Conservation (phyloP, 1,284 basidiomycete species). For the Volvariella volvacea region DNA sequence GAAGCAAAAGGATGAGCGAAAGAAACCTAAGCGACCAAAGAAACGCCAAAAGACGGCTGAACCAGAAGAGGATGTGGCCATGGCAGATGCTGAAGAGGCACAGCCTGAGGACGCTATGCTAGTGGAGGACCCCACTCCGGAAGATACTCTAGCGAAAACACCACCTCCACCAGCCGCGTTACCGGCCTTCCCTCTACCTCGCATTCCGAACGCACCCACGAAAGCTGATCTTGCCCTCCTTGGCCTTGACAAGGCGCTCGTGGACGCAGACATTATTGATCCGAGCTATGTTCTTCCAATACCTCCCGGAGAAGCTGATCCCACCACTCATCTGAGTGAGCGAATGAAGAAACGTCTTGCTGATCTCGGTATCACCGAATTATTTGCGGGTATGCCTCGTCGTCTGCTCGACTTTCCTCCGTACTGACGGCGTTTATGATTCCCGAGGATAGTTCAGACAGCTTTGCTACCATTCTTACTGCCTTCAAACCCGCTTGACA, state of each 20-base stretch:
- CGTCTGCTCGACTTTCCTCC: constrained; percentile 4
- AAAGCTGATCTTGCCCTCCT: constrained; percentile 64
- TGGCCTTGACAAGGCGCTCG: constrained; percentile 70
- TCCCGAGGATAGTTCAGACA: constrained; percentile 63
- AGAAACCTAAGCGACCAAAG: constrained; percentile 28
- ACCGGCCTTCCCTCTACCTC: constrained; percentile 68
- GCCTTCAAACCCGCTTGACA: constrained; percentile 30
- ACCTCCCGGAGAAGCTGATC: constrained; percentile 32
- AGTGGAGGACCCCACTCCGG: constrained; percentile 12
- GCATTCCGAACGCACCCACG: constrained; percentile 64
- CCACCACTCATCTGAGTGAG: constrained; percentile 47
- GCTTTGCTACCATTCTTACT: constrained; percentile 76
- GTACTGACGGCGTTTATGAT: constrained; percentile 3
- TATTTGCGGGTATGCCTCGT: constrained; percentile 76
- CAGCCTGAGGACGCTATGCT: constrained; percentile 15
- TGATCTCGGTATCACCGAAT: constrained; percentile 72
- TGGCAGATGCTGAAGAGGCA: constrained; percentile 12
- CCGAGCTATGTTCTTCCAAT: constrained; percentile 46
- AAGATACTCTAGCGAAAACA: not conserved
- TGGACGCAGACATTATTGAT: constrained; percentile 68
- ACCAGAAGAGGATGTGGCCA: constrained; percentile 11
- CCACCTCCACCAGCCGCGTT: constrained; percentile 28
- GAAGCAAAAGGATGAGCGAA: not conserved
- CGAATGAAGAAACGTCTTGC: constrained; percentile 57
- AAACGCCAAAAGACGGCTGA: constrained; percentile 32